Evolutionary conservation across 1,284 basidiomycete species (phyloP), one percentile per base, ranked within the genome.

Genomic region (Irpex lacteus): DNA sequence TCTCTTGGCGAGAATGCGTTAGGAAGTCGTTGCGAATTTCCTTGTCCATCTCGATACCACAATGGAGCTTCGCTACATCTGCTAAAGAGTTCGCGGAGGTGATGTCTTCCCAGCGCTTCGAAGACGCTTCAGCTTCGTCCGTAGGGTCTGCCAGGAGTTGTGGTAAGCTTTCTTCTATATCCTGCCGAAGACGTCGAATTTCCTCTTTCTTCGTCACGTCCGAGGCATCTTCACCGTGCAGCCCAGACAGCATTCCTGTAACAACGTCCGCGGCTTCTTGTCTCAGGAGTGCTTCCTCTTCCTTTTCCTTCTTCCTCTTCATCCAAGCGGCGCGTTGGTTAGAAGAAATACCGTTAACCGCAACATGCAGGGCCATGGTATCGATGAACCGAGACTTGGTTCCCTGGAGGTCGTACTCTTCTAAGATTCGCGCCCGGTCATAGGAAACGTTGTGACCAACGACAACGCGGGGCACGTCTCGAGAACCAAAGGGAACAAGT

Each of bases 381-480:
- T 99, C 98, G 47, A 98, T 77, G 75, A 94, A 99, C 1, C 97
- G 87, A 21, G 87, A 96, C 54, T 83, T 77, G 0, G 92, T 92
- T 0, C 84, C 82, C 0, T 81, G 72, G 4, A 98, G 75, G 62
- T 80, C 79, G 74, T 99, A 98, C 74, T 99, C 98, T 68, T 98
- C 94, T 21, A 79, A 74, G 13, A 98, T 82, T 13, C 96, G 85
- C 5, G 87, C 91, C 7, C 97, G 88, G 75, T 99, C 98, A 75
- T 95, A 99, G 1, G 95, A 93, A 34, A 98, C 91, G 72, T 98
- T 97, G 77, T 99, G 98, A 1, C 97, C 96, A 11, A 99, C 87
- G 37, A 98, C 81, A 21, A 98, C 76, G 6, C 90, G 84, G 0
- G 88, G 81, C 0, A 73, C 68, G 34, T 73, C 67, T 5, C 81